Evolutionary conservation across 495 filamentous ascomycete genomes (phyloP).

Genomic region (Podospora sp.): DNA sequence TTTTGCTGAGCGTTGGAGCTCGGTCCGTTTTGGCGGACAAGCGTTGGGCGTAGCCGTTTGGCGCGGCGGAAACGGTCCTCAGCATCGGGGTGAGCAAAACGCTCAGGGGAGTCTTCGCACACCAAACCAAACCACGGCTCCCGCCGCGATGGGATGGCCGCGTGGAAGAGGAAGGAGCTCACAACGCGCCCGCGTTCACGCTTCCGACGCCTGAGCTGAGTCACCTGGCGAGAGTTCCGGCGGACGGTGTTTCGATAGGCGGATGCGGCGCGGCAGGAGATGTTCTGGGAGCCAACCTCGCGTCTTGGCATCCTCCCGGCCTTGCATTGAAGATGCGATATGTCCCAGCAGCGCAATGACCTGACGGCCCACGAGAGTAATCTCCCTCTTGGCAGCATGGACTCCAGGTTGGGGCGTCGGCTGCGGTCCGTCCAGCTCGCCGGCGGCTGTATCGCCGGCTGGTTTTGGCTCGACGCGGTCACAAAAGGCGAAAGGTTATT

Average conservation of each 20-base stretch:
- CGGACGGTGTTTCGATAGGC: not conserved
- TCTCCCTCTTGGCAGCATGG: slow-evolving; percentile 13
- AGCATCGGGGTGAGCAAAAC: not conserved
- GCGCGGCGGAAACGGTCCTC: not conserved
- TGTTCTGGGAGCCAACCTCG: not conserved
- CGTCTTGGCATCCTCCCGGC: not conserved
- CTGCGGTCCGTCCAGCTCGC: not conserved
- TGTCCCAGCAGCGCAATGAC: not conserved
- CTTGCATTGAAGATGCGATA: not conserved
- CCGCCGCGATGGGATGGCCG: not conserved
- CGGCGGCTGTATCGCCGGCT: not conserved
- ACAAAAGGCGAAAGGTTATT: not conserved
- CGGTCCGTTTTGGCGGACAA: not conserved
- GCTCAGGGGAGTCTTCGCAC: not conserved
- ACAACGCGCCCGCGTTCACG: not conserved
- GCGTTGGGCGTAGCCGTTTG: not conserved
- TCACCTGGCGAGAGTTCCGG: not conserved
- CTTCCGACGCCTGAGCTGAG: not conserved
- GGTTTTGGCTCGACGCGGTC: not conserved
- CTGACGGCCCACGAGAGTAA: not conserved
- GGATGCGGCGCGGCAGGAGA: not conserved
- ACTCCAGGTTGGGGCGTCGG: not conserved
- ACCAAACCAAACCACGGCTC: not conserved
- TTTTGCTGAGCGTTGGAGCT: not conserved
- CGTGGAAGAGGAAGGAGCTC: not conserved